Evolutionary conservation across 768 basidiomycete species (phyloP).

Genomic region (Leccinum boreale): DNA sequence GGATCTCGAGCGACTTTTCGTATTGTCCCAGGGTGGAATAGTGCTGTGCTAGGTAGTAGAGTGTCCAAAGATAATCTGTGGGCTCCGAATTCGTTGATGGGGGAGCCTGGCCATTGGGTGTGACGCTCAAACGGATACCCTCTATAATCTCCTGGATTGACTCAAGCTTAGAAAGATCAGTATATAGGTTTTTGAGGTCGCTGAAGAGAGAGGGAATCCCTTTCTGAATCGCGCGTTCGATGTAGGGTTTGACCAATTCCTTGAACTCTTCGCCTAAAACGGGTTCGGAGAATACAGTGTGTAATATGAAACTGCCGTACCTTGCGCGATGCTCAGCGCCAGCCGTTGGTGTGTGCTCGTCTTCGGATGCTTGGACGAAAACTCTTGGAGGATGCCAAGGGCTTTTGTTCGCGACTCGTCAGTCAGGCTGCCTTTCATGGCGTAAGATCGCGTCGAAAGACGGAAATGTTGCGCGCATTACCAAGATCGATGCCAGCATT

Average conservation of each 20-base stretch:
- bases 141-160: constrained; percentile 70
- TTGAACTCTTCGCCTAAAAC: constrained; percentile 63
- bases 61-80: constrained; percentile 86
- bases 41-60: constrained; percentile 94
- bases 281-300: background rate
- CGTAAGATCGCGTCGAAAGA: constrained; percentile 11
- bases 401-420: constrained; percentile 53
- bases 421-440: constrained; percentile 36
- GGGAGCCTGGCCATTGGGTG: constrained; percentile 33
- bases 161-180: constrained; percentile 57
- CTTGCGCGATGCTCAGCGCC: constrained; percentile 61
- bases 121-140: constrained; percentile 37
- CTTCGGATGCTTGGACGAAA: constrained; percentile 60
- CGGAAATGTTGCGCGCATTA: constrained; percentile 30
- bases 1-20: constrained; percentile 50
- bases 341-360: constrained; percentile 73
- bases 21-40: constrained; percentile 59
- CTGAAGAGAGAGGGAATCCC: constrained; percentile 93
- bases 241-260: constrained; percentile 59
- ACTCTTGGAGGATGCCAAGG: constrained; percentile 53
- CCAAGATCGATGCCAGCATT: constrained; percentile 66
- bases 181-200: constrained; percentile 85
- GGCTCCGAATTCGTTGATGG: constrained; percentile 43
- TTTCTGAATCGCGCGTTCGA: constrained; percentile 66
- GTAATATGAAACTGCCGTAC: constrained; percentile 27